These are phyloP conservation scores for Blastomyces emzantsi DNA, from an alignment of 2,329 filamentous ascomycete genomes.

Conservation along the genomic window DNA sequence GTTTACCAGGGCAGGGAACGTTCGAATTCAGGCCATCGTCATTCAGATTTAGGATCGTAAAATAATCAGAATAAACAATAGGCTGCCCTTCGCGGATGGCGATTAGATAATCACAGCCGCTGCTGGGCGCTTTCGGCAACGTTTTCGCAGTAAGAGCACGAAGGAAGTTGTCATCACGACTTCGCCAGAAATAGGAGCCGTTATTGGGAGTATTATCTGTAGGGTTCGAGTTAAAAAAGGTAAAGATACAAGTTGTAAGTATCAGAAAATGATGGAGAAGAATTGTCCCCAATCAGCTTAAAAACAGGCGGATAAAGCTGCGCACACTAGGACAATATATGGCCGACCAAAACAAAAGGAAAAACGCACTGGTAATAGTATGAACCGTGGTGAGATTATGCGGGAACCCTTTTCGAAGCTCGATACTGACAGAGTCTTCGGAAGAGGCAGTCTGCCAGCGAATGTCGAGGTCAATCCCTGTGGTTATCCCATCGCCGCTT, in stretches of 20 bases:
- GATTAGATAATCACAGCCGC: constrained; percentile 15
- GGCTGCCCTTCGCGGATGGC: constrained; percentile 8
- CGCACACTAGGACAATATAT: neutral
- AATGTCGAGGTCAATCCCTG: constrained; percentile 13
- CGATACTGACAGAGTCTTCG: constrained; percentile 9
- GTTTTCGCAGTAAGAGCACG: neutral
- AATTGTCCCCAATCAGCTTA: neutral
- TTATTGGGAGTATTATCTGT: constrained; percentile 13
- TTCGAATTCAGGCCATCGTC: constrained; percentile 11
- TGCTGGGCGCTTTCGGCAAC: constrained; percentile 12
- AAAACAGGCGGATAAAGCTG: neutral
- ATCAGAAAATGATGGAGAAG: neutral
- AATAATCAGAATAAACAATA: constrained; percentile 11
- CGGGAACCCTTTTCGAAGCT: constrained; percentile 12
- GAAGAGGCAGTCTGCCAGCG: constrained; percentile 11
- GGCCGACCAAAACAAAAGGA: neutral
- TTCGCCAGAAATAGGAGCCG: constrained; percentile 15
- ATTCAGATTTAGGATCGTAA: constrained; percentile 14
- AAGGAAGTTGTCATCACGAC: constrained; percentile 14
- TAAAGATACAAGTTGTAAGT: neutral
- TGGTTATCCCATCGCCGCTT: constrained; percentile 11
- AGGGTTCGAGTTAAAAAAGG: constrained; percentile 1
- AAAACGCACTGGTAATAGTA: constrained; percentile 13
- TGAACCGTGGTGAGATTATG: constrained; percentile 14
- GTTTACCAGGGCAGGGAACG: constrained; percentile 5